Evolutionary conservation across 2,329 filamentous ascomycete genomes (phyloP).

Genomic region (Dissoconium aciculare): DNA sequence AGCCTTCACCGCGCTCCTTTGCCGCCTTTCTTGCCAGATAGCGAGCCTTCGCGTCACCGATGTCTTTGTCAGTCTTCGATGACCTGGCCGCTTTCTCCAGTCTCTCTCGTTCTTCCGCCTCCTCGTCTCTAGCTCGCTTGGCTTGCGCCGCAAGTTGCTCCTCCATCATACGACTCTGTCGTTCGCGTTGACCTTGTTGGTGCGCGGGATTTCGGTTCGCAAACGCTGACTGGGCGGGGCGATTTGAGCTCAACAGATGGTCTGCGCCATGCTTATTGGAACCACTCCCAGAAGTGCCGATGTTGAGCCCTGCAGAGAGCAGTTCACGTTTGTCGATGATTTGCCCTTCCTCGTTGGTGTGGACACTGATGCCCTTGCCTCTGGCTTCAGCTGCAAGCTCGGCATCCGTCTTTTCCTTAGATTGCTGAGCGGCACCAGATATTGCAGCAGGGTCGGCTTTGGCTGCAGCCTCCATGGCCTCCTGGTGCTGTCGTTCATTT

Average conservation of each 20-base stretch:
- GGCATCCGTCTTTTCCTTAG: conserved; percentile 34
- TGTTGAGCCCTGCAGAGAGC: conserved; percentile 59
- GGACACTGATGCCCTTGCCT: conserved; percentile 46
- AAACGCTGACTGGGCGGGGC: conserved; percentile 16
- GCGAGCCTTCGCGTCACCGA: conserved; percentile 62
- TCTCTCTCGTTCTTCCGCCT: conserved; percentile 50
- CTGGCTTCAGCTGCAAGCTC: conserved; percentile 55
- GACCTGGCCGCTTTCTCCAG: conserved; percentile 56
- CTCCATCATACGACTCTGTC: conserved; percentile 66
- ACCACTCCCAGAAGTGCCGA: conserved; percentile 32
- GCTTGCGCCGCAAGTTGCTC: conserved; percentile 58
- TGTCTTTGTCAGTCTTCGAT: conserved; percentile 60
- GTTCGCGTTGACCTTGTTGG: conserved; percentile 54
- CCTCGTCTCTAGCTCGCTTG: conserved; percentile 55
- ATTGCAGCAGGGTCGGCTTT: conserved; percentile 25
- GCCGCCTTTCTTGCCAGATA: conserved; percentile 65
- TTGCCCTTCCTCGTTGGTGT: conserved; percentile 68
- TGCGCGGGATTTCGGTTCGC: conserved; percentile 23
- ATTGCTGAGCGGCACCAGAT: conserved; percentile 18
- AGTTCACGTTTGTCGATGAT: conserved; percentile 75
- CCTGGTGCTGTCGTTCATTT: conserved; percentile 54
- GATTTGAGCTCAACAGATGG: conserved; percentile 18
- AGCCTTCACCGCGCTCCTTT: conserved; percentile 36
- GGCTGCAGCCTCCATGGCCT: conserved; percentile 51
- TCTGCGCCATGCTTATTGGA: conserved; percentile 15